Evolutionary conservation across 345 rosid species (phyloP).

Genomic region (Hirschfeldia incana): DNA sequence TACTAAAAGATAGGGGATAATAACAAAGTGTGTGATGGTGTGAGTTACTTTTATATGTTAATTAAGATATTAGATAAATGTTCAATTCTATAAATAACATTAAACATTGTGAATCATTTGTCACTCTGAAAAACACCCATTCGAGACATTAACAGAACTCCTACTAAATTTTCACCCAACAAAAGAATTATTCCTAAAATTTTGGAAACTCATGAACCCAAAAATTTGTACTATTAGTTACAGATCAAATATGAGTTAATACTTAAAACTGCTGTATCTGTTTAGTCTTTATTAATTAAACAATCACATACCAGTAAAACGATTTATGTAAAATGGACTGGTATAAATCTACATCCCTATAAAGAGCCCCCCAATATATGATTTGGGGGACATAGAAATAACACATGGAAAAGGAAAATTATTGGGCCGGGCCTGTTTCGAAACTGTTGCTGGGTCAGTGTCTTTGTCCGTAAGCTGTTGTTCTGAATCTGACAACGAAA

Average conservation of each 20-base stretch:
- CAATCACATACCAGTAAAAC: not conserved
- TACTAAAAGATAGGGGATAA: not conserved
- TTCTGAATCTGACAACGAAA: conserved; percentile 19
- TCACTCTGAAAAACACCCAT: not conserved
- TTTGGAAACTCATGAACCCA: not conserved
- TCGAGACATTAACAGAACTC: not conserved
- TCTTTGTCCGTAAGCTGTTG: conserved; percentile 39
- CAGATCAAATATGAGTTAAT: not conserved
- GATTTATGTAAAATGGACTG: not conserved
- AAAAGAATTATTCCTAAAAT: not conserved
- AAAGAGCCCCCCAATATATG: not conserved
- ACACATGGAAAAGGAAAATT: not conserved
- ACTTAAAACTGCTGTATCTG: not conserved
- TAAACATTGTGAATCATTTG: not conserved
- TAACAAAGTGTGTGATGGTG: conserved; percentile 18
- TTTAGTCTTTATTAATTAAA: too few relatives aligned
- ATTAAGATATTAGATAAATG: not conserved
- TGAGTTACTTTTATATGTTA: not conserved
- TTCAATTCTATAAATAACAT: not conserved
- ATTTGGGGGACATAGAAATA: not conserved
- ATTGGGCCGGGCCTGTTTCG: conserved; percentile 38
- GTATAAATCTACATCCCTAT: not conserved
- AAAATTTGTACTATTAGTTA: not conserved
- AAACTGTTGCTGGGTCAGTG: conserved; percentile 55
- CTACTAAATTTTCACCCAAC: not conserved